Percentiles rank a stretch among this genome's conserved stretches.
These are phyloP conservation scores for Grifola frondosa DNA, from an alignment of 1,284 basidiomycete genomes.

Conservation along the genomic window DNA sequence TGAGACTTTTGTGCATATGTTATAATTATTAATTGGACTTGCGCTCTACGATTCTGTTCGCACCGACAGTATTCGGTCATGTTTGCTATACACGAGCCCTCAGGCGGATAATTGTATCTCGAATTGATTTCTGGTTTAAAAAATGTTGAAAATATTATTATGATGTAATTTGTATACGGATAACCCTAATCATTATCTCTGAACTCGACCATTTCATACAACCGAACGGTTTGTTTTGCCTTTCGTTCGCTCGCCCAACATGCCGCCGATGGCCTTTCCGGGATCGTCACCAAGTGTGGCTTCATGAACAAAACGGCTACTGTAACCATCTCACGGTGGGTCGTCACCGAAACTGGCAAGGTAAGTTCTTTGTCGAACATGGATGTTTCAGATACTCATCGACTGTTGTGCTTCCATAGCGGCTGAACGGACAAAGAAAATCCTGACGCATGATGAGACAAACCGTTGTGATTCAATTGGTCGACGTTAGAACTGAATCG, in stretches of 20 bases:
- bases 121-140: too few species aligned
- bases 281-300: slow-evolving; percentile 75
- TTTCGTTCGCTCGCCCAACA: slow-evolving; percentile 30
- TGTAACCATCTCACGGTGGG: slow-evolving; percentile 70
- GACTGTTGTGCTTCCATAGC: slow-evolving; percentile 41
- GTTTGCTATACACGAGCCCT: too few species aligned
- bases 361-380: slow-evolving; percentile 43
- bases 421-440: slow-evolving; percentile 74
- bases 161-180: too few species aligned
- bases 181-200: too few species aligned
- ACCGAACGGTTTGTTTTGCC: too few species aligned
- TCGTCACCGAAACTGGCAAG: slow-evolving; percentile 68
- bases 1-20: too few species aligned
- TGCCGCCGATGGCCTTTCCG: slow-evolving; percentile 74
- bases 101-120: too few species aligned
- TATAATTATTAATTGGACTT: too few species aligned
- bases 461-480: slow-evolving; percentile 43
- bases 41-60: too few species aligned
- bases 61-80: too few species aligned
- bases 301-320: slow-evolving; percentile 82
- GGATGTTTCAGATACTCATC: neutral
- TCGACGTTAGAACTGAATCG: neutral
- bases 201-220: too few species aligned
- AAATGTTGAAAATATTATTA: too few species aligned
- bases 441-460: slow-evolving; percentile 67